Evolutionary conservation across 805 yeast species (phyloP).

Genomic region (Vanderwaltozyma polyspora): DNA sequence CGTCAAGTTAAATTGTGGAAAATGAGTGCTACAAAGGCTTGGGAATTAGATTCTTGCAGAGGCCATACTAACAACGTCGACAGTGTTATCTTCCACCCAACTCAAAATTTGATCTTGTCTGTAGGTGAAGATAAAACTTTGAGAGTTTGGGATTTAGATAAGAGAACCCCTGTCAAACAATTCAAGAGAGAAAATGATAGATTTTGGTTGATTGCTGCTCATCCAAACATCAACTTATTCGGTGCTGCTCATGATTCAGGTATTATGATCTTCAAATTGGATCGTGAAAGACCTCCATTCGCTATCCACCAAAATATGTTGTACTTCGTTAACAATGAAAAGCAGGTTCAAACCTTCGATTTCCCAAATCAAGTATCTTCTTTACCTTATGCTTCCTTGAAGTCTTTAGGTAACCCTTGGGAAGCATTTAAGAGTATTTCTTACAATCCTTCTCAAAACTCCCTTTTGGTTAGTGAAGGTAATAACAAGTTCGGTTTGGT

Average conservation of each 20-base stretch:
- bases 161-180: constrained; percentile 85
- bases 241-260: constrained; percentile 97
- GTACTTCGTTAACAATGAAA: constrained; percentile 69
- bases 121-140: constrained; percentile 94
- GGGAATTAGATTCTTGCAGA: constrained; percentile 98
- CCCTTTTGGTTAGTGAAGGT: constrained; percentile 67
- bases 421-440: constrained; percentile 73
- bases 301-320: constrained; percentile 69
- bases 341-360: constrained; percentile 75
- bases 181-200: constrained; percentile 89
- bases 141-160: constrained; percentile 93
- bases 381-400: constrained; percentile 72
- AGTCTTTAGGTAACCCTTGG: constrained; percentile 79
- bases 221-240: constrained; percentile 82
- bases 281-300: constrained; percentile 78
- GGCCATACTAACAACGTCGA: constrained; percentile 94
- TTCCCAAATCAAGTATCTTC: constrained; percentile 51
- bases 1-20: constrained; percentile 93
- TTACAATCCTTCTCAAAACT: constrained; percentile 86
- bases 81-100: constrained; percentile 84
- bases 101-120: constrained; percentile 81
- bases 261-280: constrained; percentile 93
- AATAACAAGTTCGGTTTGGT: constrained; percentile 61
- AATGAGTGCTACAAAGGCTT: constrained; percentile 93
- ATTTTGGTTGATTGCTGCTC: constrained; percentile 86